Evolutionary conservation across 2,329 filamentous ascomycete genomes (phyloP).

Genomic region (Pseudogymnoascus verrucosus): DNA sequence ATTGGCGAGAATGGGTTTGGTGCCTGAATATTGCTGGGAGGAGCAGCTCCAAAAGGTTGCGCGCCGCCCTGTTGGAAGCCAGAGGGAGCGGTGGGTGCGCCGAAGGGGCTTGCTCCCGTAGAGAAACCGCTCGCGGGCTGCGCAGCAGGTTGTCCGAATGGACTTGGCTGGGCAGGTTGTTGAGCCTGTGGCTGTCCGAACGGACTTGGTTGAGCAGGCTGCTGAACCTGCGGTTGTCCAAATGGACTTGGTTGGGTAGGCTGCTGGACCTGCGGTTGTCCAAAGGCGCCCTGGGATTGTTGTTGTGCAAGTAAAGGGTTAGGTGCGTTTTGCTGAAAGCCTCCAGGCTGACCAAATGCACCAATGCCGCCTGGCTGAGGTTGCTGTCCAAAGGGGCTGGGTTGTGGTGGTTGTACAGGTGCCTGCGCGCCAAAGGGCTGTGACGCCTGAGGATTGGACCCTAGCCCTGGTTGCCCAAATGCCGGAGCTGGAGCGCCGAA

Average conservation of each 20-base stretch:
- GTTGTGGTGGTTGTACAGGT: conserved; percentile 25
- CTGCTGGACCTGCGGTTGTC: not conserved
- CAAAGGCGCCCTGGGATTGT: not conserved
- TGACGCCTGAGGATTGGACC: conserved; percentile 10
- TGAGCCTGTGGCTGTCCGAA: not conserved
- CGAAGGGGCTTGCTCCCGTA: not conserved
- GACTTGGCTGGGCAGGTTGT: not conserved
- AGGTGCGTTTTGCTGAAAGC: conserved; percentile 31
- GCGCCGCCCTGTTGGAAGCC: not conserved
- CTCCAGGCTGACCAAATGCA: not conserved
- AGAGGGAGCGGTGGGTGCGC: not conserved
- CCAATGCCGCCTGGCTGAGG: conserved; percentile 22
- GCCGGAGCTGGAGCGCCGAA: conserved; percentile 23
- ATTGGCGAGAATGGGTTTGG: conserved; percentile 13
- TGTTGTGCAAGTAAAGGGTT: conserved; percentile 18
- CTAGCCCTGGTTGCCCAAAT: not conserved
- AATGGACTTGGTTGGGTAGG: not conserved
- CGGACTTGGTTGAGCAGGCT: no score
- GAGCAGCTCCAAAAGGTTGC: conserved; percentile 28
- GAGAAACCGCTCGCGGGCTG: conserved; percentile 1
- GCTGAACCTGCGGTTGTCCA: not conserved
- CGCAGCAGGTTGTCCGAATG: not conserved
- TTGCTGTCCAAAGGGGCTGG: conserved; percentile 38
- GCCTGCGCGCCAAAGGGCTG: conserved; percentile 11
- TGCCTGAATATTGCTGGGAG: conserved; percentile 20